Conservation (phyloP, 1,284 basidiomycete genomes). For the Hymenochaete sp. region DNA sequence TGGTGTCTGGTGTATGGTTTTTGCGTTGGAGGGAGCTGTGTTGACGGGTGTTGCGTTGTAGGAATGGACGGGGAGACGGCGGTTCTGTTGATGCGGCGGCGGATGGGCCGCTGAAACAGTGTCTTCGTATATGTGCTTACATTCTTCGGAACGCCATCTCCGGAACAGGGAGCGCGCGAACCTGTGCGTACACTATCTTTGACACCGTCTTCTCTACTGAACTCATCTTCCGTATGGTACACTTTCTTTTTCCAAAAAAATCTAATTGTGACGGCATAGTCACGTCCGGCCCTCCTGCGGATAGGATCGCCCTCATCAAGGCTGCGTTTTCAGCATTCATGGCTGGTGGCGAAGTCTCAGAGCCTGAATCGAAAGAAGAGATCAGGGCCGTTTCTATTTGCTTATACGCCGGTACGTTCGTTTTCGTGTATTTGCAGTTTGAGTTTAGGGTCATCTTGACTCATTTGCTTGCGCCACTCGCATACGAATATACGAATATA, state of each 20-base stretch:
- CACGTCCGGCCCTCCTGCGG: slow-evolving; percentile 30
- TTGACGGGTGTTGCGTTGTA: neutral
- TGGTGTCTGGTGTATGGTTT: neutral
- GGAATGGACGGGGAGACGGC: slow-evolving; percentile 8
- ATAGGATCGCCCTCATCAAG: slow-evolving; percentile 59
- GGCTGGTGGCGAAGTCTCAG: slow-evolving; percentile 53
- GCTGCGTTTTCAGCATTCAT: slow-evolving; percentile 61
- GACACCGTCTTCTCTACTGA: too few species aligned
- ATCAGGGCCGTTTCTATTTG: slow-evolving; percentile 74
- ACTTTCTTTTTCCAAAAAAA: slow-evolving; percentile 8
- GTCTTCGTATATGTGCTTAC: slow-evolving; percentile 74
- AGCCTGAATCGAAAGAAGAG: slow-evolving; percentile 54
- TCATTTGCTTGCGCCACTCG: too few species aligned
- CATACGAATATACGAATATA: slow-evolving; percentile 22
- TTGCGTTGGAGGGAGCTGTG: neutral
- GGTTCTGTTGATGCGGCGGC: slow-evolving; percentile 5
- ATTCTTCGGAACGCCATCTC: slow-evolving; percentile 67
- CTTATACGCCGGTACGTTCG: slow-evolving; percentile 60
- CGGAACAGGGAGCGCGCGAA: slow-evolving; percentile 41
- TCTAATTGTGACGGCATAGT: neutral
- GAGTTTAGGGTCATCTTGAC: too few species aligned
- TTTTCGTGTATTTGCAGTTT: too few species aligned
- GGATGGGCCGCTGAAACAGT: slow-evolving; percentile 52
- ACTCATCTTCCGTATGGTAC: too few species aligned
- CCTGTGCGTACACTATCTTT: too few species aligned